These are phyloP conservation scores for Rubus parviflorus DNA, from an alignment of 306 rosid genomes.

Conservation along the genomic window DNA sequence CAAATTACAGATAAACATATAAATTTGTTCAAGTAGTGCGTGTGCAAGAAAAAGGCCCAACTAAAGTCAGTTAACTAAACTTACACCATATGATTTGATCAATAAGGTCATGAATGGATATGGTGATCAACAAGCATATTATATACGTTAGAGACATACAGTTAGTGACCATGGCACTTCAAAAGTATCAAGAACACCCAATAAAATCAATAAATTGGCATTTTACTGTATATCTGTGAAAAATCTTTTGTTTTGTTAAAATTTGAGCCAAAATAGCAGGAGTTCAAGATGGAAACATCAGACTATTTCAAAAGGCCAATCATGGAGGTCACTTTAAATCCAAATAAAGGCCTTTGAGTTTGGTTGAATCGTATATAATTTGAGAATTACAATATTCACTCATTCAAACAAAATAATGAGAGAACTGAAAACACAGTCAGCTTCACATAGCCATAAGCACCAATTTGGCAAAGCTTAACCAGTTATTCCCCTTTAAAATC, in stretches of 20 bases:
- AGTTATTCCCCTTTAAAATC: not conserved
- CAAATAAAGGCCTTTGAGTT: not conserved
- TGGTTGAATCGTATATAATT: not conserved
- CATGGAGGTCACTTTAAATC: not conserved
- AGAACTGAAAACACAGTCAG: not conserved
- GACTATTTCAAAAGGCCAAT: not conserved
- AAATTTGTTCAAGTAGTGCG: constrained; percentile 25
- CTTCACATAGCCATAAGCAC: not conserved
- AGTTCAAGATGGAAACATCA: not conserved
- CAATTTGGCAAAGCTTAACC: not conserved
- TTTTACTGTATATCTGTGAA: not conserved
- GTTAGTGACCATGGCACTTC: not conserved
- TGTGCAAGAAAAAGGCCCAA: constrained; percentile 19
- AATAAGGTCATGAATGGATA: not conserved
- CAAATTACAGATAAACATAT: constrained; percentile 32
- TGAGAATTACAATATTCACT: not conserved
- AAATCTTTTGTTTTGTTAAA: too few relatives aligned
- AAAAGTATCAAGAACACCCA: not conserved
- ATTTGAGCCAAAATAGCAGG: not conserved
- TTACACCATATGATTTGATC: constrained; percentile 14
- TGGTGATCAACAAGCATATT: not conserved
- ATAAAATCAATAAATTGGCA: not conserved
- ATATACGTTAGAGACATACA: not conserved
- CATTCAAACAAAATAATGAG: not conserved
- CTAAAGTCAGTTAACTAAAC: constrained; percentile 21